Evolutionary conservation across 2,329 filamentous ascomycete genomes (phyloP), one percentile per base, ranked within the genome.

Genomic region (Scedosporium aurantiacum): DNA sequence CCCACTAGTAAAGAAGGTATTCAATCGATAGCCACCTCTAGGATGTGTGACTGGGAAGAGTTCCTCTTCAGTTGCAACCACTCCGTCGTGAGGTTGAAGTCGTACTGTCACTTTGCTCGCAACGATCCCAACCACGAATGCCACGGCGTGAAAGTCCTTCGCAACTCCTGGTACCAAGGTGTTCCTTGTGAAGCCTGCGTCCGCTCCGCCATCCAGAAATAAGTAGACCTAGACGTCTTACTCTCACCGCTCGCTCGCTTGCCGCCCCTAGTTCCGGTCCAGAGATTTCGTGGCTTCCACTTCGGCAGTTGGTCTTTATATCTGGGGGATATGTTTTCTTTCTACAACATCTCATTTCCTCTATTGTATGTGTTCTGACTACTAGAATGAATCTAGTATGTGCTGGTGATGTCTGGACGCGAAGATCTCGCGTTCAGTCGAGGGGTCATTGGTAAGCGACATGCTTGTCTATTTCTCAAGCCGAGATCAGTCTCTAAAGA

Each of bases 51-150:
- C 69, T 90, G 77, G 71, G 87, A 91, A 70, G 82, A 86, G 64
- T 87, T 88, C 66, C 71, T 82, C 63, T 91, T 87, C 70, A 73
- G 70, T 59, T 92, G 88, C 74, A 78, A 78, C 32, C 87, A 90
- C 73, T 79, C 77, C 4, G 74, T 76, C 16, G 73, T 79, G 27
- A 81, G 84, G 21, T 76, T 89, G 32, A 84, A 86, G 68, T 84
- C 83, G 25, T 82, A 90, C 72, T 92, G 89, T 72, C 89, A 91
- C 73, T 85, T 84, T 66, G 87, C 88, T 5, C 85, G 89, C 63
- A 90, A 89, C 69, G 85, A 90, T 66, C 83, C 83, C 0, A 78
- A 81, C 64, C 87, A 91, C 70, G 78, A 84, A 66, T 91, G 89
- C 71, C 82, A 82, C 65, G 79, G 84, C 10, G 82, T 89, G 61